These are phyloP conservation scores for Dryas drummondii DNA, from an alignment of 306 rosid genomes.

Conservation along the genomic window DNA sequence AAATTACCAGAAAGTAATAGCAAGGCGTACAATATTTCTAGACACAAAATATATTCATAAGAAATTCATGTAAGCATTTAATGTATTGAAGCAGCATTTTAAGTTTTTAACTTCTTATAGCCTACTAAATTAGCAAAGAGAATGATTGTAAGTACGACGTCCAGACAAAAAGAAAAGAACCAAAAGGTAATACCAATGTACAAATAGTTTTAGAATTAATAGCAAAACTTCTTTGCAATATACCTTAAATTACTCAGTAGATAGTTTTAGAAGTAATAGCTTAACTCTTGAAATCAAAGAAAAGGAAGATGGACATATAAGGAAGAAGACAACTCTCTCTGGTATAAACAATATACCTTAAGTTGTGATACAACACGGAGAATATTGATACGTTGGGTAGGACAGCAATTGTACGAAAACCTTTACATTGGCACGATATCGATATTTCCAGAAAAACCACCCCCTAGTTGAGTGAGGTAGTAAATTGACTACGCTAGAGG, in stretches of 20 bases:
- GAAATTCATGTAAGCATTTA: not conserved
- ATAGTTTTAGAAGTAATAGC: too few relatives aligned
- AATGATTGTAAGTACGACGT: not conserved
- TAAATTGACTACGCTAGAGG: not conserved
- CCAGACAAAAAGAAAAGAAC: not conserved
- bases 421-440: not conserved
- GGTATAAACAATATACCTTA: not conserved
- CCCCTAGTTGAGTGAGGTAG: not conserved
- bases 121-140: not conserved
- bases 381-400: not conserved
- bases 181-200: not conserved
- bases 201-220: not conserved
- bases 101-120: conserved; percentile 2
- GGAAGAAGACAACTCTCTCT: not conserved
- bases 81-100: not conserved
- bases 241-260: not conserved
- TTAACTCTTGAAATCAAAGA: not conserved
- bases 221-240: not conserved
- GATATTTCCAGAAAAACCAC: not conserved
- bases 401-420: not conserved
- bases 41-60: not conserved
- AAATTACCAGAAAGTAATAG: not conserved
- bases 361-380: not conserved
- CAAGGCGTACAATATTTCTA: not conserved
- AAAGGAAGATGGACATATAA: not conserved